Evolutionary conservation across 176 grass and related monocot genomes (phyloP), one percentile per base, ranked within the genome.

Genomic region (Ensete ventricosum): DNA sequence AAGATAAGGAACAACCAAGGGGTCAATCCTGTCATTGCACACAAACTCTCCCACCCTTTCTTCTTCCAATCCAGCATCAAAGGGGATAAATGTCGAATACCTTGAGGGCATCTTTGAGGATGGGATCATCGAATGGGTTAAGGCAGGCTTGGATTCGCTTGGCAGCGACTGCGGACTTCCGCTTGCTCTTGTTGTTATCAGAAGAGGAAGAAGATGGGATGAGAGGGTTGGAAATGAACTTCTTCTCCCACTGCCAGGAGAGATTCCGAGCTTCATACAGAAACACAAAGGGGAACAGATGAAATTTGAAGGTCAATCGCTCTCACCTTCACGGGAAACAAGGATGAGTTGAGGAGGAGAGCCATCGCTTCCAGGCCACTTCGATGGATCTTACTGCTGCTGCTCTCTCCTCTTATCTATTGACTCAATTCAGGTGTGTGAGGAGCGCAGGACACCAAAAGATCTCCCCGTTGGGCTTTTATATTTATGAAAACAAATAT

Each of bases 101-200:
- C 90, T 94, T 99, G 26, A 94, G 43, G 62, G 86, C 95, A 79
- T 99, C 90, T 83, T 76, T 81, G 55, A 91, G 58, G 72, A 94
- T 89, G 63, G 88, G 95, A 54, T 86, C 95, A 12, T 80, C 90
- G 9, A 94, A 81, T 63, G 95, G 95, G 58, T 88, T 84, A 72
- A 92, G 88, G 84, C 75, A 99, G 9, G 88, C 85, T 67, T 77
- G 85, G 19, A 82, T 50, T 50, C 9, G 9, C 34, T 70, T 84
- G n/a, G 19, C 43, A 9, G 27, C 52, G 60, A 17, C 63, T 65
- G 34, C 57, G 23, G 52, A 9, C 77, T 75, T 67, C 79, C 43
- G 57, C 52, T 72, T 68, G 59, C 26, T 54, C 54, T n/a, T 60
- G 11, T 70, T 16, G 29, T 71, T 27, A 52, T 26, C 2, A 58